These are phyloP conservation scores for Cyberlindnera americana DNA, from an alignment of 805 yeast species.

Conservation along the genomic window DNA sequence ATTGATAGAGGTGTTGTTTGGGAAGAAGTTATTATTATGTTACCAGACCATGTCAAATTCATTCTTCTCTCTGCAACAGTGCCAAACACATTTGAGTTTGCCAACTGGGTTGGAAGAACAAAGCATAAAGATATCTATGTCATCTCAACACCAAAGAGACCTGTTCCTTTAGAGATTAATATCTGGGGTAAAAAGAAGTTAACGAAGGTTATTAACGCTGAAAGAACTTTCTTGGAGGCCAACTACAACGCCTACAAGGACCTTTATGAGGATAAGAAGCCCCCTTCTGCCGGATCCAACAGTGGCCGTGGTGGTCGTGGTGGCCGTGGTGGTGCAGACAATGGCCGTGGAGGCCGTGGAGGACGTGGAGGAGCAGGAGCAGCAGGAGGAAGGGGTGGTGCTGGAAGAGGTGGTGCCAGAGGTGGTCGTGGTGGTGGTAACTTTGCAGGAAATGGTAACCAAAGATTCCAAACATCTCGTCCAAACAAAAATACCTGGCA, in stretches of 20 bases:
- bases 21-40: constrained; percentile 98
- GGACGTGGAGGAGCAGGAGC: constrained; percentile 32
- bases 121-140: constrained; percentile 95
- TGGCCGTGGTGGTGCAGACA: constrained; percentile 33
- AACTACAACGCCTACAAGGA: constrained; percentile 63
- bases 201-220: constrained; percentile 69
- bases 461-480: constrained; percentile 29
- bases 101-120: constrained; percentile 97
- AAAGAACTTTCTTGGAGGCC: constrained; percentile 61
- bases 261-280: constrained; percentile 41
- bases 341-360: constrained; percentile 37
- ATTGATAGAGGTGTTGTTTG: constrained; percentile 97
- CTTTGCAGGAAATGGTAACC: constrained; percentile 29
- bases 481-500: constrained; percentile 82
- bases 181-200: constrained; percentile 78
- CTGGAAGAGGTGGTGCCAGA: constrained; percentile 34
- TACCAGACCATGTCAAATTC: constrained; percentile 93
- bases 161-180: constrained; percentile 87
- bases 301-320: constrained; percentile 37
- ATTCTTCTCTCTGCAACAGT: constrained; percentile 94
- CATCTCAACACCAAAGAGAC: constrained; percentile 93
- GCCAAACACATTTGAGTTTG: constrained; percentile 97
- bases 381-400: constrained; percentile 24
- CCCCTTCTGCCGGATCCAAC: constrained; percentile 40
- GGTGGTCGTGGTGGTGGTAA: constrained; percentile 27